Evolutionary conservation across 2,329 filamentous ascomycete species (phyloP).

Genomic region (Tricladium varicosporioides): DNA sequence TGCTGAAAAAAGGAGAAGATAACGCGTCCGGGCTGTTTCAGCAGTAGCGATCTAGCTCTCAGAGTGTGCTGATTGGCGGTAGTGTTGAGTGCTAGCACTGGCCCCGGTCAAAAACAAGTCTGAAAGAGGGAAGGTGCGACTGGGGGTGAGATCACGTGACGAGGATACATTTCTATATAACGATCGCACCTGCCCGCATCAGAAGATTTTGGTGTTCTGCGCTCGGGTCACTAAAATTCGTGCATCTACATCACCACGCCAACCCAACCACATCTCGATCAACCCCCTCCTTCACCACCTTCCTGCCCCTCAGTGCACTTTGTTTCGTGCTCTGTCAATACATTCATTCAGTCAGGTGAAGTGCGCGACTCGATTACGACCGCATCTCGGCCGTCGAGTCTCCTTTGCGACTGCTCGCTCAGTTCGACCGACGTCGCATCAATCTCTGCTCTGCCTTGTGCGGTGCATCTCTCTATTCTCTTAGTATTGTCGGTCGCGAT

Average conservation of each 20-base stretch:
- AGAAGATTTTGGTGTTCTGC: conserved; percentile 1
- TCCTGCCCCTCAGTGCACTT: conserved; percentile 22
- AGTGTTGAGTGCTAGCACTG: neutral
- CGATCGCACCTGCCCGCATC: neutral
- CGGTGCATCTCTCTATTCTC: conserved; percentile 8
- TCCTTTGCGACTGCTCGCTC: neutral
- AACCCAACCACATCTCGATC: conserved; percentile 6
- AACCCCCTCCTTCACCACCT: conserved; percentile 1
- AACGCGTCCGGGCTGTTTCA: too few relatives aligned
- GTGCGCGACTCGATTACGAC: neutral
- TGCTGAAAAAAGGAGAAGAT: too few relatives aligned
- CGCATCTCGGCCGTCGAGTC: too few relatives aligned
- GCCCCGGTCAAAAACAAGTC: neutral
- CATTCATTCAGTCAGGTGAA: conserved; percentile 29
- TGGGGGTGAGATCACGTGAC: too few relatives aligned
- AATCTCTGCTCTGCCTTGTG: conserved; percentile 1
- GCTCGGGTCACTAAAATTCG: too few relatives aligned
- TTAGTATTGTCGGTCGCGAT: conserved; percentile 24
- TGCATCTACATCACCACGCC: conserved; percentile 1
- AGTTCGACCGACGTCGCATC: neutral
- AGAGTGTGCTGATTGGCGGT: neutral
- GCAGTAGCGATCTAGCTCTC: too few relatives aligned
- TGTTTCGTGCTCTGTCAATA: conserved; percentile 25
- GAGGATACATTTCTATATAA: neutral
- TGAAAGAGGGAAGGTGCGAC: too few relatives aligned